Evolutionary conservation across 345 rosid genomes (phyloP).

Genomic region (Linum lewisii): DNA sequence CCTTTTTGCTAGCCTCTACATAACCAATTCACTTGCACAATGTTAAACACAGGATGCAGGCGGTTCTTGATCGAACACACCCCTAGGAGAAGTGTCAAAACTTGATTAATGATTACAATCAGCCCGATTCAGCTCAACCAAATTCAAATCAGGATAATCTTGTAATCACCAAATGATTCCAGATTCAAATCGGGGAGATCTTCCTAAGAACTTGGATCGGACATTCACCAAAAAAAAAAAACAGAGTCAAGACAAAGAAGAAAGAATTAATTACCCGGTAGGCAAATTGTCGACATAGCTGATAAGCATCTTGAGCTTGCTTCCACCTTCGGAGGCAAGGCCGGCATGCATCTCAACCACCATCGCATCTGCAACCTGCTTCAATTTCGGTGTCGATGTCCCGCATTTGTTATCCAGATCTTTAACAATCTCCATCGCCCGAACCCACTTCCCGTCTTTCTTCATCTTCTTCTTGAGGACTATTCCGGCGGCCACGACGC

Average conservation of each 20-base stretch:
- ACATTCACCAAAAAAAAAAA: too few relatives aligned
- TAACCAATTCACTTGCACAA: too few relatives aligned
- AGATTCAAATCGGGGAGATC: too few relatives aligned
- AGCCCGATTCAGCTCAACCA: too few relatives aligned
- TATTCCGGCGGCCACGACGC: neutral
- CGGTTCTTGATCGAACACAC: too few relatives aligned
- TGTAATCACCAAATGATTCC: too few relatives aligned
- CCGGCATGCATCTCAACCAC: conserved; percentile 99
- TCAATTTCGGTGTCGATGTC: conserved; percentile 52
- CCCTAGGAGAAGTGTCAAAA: too few relatives aligned
- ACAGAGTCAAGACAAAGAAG: neutral
- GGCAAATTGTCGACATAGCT: conserved; percentile 96
- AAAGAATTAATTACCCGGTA: conserved; percentile 51
- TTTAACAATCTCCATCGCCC: conserved; percentile 57
- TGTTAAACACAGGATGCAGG: too few relatives aligned
- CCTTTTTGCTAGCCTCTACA: too few relatives aligned
- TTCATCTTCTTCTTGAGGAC: neutral
- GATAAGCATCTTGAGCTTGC: conserved; percentile 96
- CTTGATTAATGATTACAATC: too few relatives aligned
- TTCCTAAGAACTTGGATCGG: neutral
- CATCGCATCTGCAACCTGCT: conserved; percentile 93
- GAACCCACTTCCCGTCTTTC: neutral
- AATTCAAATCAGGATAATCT: too few relatives aligned
- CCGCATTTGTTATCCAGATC: conserved; percentile 76
- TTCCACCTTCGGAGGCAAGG: conserved; percentile 95